Evolutionary conservation across 352 stramenopile genomes (phyloP).

Genomic region (Aphanomyces invadans): DNA sequence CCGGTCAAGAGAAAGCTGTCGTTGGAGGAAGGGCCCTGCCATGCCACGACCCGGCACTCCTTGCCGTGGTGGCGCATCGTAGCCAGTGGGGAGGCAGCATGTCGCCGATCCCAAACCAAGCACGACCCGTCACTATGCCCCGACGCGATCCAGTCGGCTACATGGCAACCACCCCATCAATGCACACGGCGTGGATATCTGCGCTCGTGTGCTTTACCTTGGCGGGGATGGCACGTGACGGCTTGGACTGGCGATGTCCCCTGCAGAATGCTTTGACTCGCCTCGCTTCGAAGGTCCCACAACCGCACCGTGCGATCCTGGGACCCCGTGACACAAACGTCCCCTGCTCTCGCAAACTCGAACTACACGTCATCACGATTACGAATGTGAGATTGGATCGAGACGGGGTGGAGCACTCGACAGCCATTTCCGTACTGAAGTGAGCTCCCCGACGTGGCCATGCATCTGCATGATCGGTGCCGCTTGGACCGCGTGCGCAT

Average conservation of each 20-base stretch:
- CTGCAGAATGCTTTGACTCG: slow-evolving; percentile 47
- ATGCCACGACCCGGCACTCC: slow-evolving; percentile 55
- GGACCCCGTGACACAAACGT: slow-evolving; percentile 32
- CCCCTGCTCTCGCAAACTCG: neutral
- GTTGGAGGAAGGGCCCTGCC: slow-evolving; percentile 39
- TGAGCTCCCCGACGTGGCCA: slow-evolving; percentile 57
- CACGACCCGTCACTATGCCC: slow-evolving; percentile 57
- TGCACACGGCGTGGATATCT: too few species aligned
- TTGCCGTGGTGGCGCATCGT: slow-evolving; percentile 35
- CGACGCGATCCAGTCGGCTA: slow-evolving; percentile 34
- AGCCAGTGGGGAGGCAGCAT: slow-evolving; percentile 27
- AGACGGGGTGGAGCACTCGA: neutral
- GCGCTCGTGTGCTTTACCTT: neutral
- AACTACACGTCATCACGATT: neutral
- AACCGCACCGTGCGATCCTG: slow-evolving; percentile 55
- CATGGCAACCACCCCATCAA: neutral
- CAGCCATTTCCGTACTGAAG: neutral
- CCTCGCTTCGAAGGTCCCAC: slow-evolving; percentile 52
- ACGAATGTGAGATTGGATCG: neutral
- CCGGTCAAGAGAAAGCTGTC: slow-evolving; percentile 52
- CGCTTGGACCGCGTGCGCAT: neutral
- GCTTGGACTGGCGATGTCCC: slow-evolving; percentile 33
- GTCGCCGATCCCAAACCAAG: slow-evolving; percentile 56
- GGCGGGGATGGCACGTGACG: slow-evolving; percentile 40
- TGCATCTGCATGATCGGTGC: slow-evolving; percentile 32